phyloP scores from a whole-genome alignment of 257 asterid genomes.

The Nicotiana knightiana region DNA sequence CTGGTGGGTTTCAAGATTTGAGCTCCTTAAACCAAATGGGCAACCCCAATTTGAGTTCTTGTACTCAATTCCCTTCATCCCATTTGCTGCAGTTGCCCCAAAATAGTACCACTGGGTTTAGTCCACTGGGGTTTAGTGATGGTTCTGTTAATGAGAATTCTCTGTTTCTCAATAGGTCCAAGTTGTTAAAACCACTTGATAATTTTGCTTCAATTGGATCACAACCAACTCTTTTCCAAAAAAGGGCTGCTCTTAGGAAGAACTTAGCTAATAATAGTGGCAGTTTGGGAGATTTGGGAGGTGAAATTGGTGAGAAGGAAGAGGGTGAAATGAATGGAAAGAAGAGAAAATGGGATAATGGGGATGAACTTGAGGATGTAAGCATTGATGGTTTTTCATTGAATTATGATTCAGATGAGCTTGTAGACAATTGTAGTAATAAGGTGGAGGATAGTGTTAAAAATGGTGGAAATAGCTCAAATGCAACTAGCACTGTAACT shows the following conservation, averaged over 20 bases:
- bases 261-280: conserved; percentile 16
- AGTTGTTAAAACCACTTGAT: conserved; percentile 72
- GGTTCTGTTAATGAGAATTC: conserved; percentile 36
- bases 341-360: conserved; percentile 47
- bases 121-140: conserved; percentile 33
- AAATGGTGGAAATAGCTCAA: conserved; percentile 40
- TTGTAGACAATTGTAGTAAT: conserved; percentile 31
- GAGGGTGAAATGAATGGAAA: conserved; percentile 15
- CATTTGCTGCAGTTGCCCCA: conserved; percentile 34
- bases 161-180: conserved; percentile 51
- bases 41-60: conserved; percentile 29
- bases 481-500: conserved; percentile 32
- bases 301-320: conserved; percentile 22
- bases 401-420: conserved; percentile 75
- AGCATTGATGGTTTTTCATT: conserved; percentile 65
- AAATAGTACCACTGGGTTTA: conserved; percentile 27
- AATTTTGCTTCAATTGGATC: conserved; percentile 55
- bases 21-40: conserved; percentile 36
- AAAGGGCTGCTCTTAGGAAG: conserved; percentile 76
- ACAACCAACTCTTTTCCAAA: conserved; percentile 87
- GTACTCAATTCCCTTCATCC: conserved; percentile 20
- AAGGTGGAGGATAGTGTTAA: conserved; percentile 30
- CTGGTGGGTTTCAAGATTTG: conserved; percentile 35
- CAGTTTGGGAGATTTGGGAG: conserved; percentile 46
- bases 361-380: conserved; percentile 60